Evolutionary conservation across 768 basidiomycete genomes (phyloP).

Genomic region (Russula sp.): DNA sequence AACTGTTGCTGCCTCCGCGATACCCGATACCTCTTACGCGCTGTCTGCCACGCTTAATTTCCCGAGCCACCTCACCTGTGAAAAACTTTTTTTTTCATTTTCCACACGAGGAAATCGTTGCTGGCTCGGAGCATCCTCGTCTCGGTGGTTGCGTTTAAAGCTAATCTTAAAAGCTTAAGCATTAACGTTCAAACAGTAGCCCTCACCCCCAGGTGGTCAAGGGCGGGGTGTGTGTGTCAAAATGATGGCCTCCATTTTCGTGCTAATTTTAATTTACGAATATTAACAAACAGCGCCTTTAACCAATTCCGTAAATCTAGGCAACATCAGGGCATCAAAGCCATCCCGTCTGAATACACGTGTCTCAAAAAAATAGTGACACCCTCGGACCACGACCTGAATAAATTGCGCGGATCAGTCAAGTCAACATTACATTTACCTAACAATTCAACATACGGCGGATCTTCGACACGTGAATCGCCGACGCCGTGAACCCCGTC

Average conservation of each 20-base stretch:
- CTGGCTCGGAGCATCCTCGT: slow-evolving; percentile 30
- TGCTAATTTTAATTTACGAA: background rate
- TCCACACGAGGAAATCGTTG: background rate
- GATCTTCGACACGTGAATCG: slow-evolving; percentile 39
- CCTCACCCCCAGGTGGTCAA: background rate
- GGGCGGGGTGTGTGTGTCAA: background rate
- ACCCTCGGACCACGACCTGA: slow-evolving; percentile 26
- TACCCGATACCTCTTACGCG: background rate
- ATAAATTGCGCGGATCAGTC: background rate
- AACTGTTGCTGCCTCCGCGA: background rate
- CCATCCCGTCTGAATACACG: slow-evolving; percentile 29
- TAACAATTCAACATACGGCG: slow-evolving; percentile 44
- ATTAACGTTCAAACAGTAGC: background rate
- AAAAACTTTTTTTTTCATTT: slow-evolving; percentile 24
- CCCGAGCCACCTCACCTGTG: slow-evolving; percentile 24
- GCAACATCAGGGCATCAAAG: slow-evolving; percentile 30
- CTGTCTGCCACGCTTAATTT: slow-evolving; percentile 9
- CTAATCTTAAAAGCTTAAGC: background rate
- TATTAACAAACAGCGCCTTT: background rate
- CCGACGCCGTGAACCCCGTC: slow-evolving; percentile 52
- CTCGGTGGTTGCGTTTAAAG: background rate
- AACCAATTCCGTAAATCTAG: background rate
- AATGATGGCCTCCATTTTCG: background rate
- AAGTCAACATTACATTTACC: background rate
- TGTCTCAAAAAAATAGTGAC: slow-evolving; percentile 24